A percentile compares a stretch with the other conserved stretches of the same genome.
phyloP scores from a whole-genome alignment of 2,329 filamentous ascomycete genomes.

The Aureobasidium sp. region DNA sequence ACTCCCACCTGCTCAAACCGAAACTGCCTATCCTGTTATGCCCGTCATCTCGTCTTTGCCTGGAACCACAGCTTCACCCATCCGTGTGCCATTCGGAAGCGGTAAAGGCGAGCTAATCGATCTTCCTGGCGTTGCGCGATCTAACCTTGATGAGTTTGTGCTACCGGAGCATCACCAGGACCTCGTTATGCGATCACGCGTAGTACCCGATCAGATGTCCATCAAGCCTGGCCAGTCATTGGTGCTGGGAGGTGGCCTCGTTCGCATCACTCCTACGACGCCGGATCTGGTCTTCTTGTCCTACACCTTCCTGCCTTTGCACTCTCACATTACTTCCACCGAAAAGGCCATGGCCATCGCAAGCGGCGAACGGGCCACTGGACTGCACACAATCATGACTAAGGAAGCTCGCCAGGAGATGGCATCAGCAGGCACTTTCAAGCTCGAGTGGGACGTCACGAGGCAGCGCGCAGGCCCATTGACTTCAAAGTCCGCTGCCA shows the following conservation, averaged over 20 bases:
- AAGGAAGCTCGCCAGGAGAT: slow-evolving; percentile 28
- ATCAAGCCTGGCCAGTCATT: slow-evolving; percentile 74
- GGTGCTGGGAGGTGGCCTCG: slow-evolving; percentile 65
- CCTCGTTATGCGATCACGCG: slow-evolving; percentile 71
- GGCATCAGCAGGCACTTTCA: slow-evolving; percentile 63
- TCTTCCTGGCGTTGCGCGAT: slow-evolving; percentile 74
- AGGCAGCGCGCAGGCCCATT: slow-evolving; percentile 67
- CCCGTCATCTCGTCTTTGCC: slow-evolving; percentile 80
- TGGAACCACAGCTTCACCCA: slow-evolving; percentile 91
- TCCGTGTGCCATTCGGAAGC: slow-evolving; percentile 81
- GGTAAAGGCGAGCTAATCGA: slow-evolving; percentile 89
- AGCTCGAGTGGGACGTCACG: slow-evolving; percentile 76
- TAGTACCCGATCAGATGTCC: slow-evolving; percentile 64
- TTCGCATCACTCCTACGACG: slow-evolving; percentile 74
- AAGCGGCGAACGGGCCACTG: slow-evolving; percentile 51
- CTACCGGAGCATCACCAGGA: slow-evolving; percentile 56
- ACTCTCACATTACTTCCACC: slow-evolving; percentile 68
- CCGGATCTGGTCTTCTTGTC: slow-evolving; percentile 61
- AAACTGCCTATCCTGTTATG: slow-evolving; percentile 72
- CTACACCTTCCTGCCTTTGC: slow-evolving; percentile 79
- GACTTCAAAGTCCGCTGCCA: slow-evolving; percentile 55
- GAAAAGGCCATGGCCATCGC: slow-evolving; percentile 74
- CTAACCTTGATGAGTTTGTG: slow-evolving; percentile 64
- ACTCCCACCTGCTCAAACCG: slow-evolving; percentile 67
- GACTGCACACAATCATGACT: slow-evolving; percentile 55